Percentiles rank a stretch among this genome's conserved stretches.
These are phyloP conservation scores for Leishmania tarentolae DNA, from an alignment of 208 protist genomes.

Conservation along the genomic window DNA sequence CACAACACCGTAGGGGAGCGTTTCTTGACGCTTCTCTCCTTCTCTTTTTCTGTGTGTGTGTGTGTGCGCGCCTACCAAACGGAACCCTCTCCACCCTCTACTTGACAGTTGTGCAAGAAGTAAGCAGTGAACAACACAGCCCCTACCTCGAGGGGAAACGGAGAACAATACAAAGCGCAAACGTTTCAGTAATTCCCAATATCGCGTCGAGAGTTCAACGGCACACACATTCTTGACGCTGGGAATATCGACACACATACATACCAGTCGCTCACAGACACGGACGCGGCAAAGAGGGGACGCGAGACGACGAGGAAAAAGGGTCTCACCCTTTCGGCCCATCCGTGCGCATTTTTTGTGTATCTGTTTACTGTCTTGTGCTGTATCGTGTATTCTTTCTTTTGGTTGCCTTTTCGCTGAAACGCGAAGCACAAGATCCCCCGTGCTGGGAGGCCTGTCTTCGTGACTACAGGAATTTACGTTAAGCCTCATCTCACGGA, in stretches of 20 bases:
- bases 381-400: background rate
- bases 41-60: conserved; percentile 5
- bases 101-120: background rate
- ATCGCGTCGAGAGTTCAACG: background rate
- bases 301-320: background rate
- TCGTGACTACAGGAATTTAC: background rate
- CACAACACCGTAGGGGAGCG: background rate
- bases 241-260: background rate
- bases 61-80: background rate
- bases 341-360: background rate
- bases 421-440: no score
- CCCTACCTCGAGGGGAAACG: background rate
- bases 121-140: background rate
- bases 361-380: background rate
- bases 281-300: background rate
- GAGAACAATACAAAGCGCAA: background rate
- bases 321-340: background rate
- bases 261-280: no score
- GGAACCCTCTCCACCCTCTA: background rate
- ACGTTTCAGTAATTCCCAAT: background rate
- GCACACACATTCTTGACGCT: background rate
- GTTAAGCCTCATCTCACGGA: no score
- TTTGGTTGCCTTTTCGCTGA: background rate
- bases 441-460: background rate
- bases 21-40: background rate